Evolutionary conservation across 495 filamentous ascomycete species (phyloP).

Genomic region (Hypoxylon subgilvum): DNA sequence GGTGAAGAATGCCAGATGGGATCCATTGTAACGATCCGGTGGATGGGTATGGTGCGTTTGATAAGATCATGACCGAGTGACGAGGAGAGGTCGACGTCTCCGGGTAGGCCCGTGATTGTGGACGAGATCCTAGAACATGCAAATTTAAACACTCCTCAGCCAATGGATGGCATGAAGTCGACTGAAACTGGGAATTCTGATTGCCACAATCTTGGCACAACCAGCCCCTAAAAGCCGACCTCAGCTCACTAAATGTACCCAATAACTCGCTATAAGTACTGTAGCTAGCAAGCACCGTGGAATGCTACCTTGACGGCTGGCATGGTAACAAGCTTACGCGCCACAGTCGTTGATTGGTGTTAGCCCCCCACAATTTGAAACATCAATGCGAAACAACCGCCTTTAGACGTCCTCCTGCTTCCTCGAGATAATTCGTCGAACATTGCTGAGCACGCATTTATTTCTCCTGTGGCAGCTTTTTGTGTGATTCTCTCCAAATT

Average conservation of each 20-base stretch:
- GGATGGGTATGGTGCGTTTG: neutral
- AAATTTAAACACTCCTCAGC: conserved; percentile 27
- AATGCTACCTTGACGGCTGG: conserved; percentile 6
- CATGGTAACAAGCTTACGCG: conserved; percentile 23
- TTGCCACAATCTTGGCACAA: conserved; percentile 39
- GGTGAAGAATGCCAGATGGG: conserved; percentile 9
- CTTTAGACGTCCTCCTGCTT: conserved; percentile 26
- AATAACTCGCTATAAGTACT: conserved; percentile 12
- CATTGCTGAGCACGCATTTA: conserved; percentile 1
- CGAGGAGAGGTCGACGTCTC: no score
- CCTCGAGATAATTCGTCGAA: conserved; percentile 23
- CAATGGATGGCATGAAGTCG: conserved; percentile 35
- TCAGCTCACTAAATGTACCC: conserved; percentile 1
- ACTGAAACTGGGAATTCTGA: conserved; percentile 31
- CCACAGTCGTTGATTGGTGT: conserved; percentile 26
- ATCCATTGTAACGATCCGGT: no score
- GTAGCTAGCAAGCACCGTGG: conserved; percentile 4
- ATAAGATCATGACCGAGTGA: neutral
- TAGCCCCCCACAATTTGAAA: conserved; percentile 21
- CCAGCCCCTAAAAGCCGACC: conserved; percentile 21
- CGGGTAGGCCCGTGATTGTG: conserved; percentile 11
- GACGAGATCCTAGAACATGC: conserved; percentile 5
- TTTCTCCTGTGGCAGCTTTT: conserved; percentile 1
- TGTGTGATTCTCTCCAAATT: neutral
- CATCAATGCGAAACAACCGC: conserved; percentile 26